Percentiles rank a stretch among this genome's conserved stretches.
Evolutionary conservation across 1,139 yeast genomes (phyloP).

Genomic region (Lodderomyces oxycetoniae): DNA sequence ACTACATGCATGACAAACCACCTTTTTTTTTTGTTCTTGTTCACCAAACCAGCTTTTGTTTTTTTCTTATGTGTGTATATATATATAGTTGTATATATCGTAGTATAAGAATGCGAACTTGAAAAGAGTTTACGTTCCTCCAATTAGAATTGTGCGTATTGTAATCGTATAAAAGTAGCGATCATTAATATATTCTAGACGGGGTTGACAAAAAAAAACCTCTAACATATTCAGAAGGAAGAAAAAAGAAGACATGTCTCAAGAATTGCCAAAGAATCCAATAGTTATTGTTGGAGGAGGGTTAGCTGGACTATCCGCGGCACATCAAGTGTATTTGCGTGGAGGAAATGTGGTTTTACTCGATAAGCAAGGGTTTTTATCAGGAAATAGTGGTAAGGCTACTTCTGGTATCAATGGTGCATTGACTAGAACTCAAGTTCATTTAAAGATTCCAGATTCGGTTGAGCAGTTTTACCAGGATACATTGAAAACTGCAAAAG

Average conservation of each 20-base stretch:
- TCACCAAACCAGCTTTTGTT: neutral
- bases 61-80: neutral
- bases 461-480: slow-evolving; percentile 60
- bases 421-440: slow-evolving; percentile 55
- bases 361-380: slow-evolving; percentile 61
- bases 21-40: too few species aligned
- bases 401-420: slow-evolving; percentile 83
- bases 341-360: slow-evolving; percentile 54
- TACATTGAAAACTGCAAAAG: slow-evolving; percentile 61
- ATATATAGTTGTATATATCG: neutral
- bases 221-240: too few species aligned
- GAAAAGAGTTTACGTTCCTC: neutral
- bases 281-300: slow-evolving; percentile 77
- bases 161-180: slow-evolving; percentile 1
- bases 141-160: too few species aligned
- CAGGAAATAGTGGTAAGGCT: slow-evolving; percentile 80
- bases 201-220: too few species aligned
- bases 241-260: too few species aligned
- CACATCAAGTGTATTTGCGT: slow-evolving; percentile 57
- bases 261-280: slow-evolving; percentile 31
- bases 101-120: neutral
- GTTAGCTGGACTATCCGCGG: slow-evolving; percentile 73
- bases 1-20: too few species aligned
- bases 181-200: neutral
- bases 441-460: slow-evolving; percentile 48